phyloP scores from a whole-genome alignment of 2,329 filamentous ascomycete genomes.

The Cladophialophora immunda region DNA sequence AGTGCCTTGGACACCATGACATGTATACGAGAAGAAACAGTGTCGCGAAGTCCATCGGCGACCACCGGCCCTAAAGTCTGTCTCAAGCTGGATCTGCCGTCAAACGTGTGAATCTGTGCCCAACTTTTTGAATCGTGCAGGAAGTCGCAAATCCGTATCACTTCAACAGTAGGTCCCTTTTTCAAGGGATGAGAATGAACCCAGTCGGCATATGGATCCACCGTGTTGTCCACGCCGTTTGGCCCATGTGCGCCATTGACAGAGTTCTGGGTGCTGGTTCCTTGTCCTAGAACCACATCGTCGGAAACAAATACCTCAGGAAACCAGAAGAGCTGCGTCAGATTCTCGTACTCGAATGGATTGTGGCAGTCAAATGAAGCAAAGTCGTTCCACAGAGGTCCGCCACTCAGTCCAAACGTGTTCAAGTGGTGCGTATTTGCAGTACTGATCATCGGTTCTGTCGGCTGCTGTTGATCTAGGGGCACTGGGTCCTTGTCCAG shows the following conservation, averaged over 20 bases:
- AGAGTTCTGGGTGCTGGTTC: not conserved
- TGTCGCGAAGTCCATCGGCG: not conserved
- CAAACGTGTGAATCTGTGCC: not conserved
- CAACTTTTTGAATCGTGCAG: conserved; percentile 8
- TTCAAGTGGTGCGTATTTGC: not conserved
- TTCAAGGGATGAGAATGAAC: conserved; percentile 3
- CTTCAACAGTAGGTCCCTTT: not conserved
- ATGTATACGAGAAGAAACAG: conserved; percentile 5
- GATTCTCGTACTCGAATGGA: not conserved
- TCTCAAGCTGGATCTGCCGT: not conserved
- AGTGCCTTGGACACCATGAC: conserved; percentile 7
- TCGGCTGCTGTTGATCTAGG: not conserved
- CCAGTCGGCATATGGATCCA: conserved; percentile 6
- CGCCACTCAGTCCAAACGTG: not conserved
- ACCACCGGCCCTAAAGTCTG: not conserved
- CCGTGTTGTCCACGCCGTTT: not conserved
- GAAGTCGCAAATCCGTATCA: not conserved
- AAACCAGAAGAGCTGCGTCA: conserved; percentile 4
- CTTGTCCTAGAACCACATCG: not conserved
- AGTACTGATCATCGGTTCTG: not conserved
- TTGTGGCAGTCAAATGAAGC: not conserved
- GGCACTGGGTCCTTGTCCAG: not conserved
- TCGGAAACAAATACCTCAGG: not conserved
- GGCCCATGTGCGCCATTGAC: not conserved
- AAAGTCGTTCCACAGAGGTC: not conserved